A percentile compares a stretch with the other conserved stretches of the same genome.
These are phyloP conservation scores for Juncus effusus DNA, from an alignment of 176 grass and related monocot genomes.

Conservation along the genomic window DNA sequence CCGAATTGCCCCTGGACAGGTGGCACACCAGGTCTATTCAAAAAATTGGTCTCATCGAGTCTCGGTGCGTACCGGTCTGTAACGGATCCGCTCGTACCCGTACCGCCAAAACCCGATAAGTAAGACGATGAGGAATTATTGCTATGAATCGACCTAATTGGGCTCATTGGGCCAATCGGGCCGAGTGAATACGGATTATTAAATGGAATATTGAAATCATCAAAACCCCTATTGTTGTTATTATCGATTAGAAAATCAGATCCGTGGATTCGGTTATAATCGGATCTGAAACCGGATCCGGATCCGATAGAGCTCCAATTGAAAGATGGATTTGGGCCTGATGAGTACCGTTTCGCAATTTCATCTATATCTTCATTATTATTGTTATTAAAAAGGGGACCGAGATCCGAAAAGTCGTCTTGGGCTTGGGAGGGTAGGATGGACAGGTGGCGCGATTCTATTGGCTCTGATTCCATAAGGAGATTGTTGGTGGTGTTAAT, in stretches of 20 bases:
- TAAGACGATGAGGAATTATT: conserved; percentile 22
- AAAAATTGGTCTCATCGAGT: conserved; percentile 46
- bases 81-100: conserved; percentile 29
- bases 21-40: neutral
- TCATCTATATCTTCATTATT: conserved; percentile 24
- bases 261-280: neutral
- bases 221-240: conserved; percentile 1
- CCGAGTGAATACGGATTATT: neutral
- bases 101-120: conserved; percentile 12
- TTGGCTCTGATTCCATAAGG: neutral
- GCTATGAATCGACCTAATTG: conserved; percentile 15
- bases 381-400: conserved; percentile 18
- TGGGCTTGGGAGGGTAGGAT: neutral
- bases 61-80: conserved; percentile 50
- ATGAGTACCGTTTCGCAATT: conserved; percentile 5
- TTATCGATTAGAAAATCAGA: neutral
- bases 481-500: too few relatives aligned
- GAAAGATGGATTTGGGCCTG: neutral
- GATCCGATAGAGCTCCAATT: conserved; percentile 11
- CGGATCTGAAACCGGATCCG: conserved; percentile 9
- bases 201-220: conserved; percentile 8
- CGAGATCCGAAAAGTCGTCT: conserved; percentile 18
- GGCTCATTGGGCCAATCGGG: conserved; percentile 1
- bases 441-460: conserved; percentile 19
- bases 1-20: conserved; percentile 10